Evolutionary conservation across 306 rosid genomes (phyloP).

Genomic region (Lathyrus tuberosus): DNA sequence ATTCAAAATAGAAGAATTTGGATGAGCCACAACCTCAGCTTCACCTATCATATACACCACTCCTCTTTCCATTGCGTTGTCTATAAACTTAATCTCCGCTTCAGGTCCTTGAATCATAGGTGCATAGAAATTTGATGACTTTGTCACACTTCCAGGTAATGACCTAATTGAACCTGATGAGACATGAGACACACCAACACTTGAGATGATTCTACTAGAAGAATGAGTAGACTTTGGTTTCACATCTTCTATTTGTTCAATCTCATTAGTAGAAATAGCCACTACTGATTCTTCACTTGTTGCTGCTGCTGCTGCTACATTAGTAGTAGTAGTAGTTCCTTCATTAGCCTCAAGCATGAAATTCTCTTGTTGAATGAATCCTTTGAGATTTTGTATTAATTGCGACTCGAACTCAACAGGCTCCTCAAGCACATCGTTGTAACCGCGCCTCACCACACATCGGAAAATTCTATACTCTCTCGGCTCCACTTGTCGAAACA

Average conservation of each 20-base stretch:
- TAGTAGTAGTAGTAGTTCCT: conserved; percentile 23
- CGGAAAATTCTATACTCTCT: conserved; percentile 63
- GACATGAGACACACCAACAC: background rate
- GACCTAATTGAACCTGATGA: conserved; percentile 41
- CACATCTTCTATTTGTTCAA: background rate
- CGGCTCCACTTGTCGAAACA: conserved; percentile 70
- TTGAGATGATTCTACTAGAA: conserved; percentile 38
- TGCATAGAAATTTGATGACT: conserved; percentile 32
- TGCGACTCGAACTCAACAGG: conserved; percentile 60
- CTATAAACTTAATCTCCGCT: conserved; percentile 58
- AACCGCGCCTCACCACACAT: conserved; percentile 82
- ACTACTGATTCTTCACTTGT: conserved; percentile 8
- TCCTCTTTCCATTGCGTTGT: conserved; percentile 60
- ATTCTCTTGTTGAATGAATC: conserved; percentile 50
- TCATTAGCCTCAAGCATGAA: conserved; percentile 37
- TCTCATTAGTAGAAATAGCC: background rate
- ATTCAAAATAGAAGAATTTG: conserved; percentile 65
- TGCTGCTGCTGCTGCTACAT: conserved; percentile 10
- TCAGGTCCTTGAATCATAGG: conserved; percentile 47
- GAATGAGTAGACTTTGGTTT: conserved; percentile 22
- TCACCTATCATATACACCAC: conserved; percentile 77
- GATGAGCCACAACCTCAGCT: conserved; percentile 69
- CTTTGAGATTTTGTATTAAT: conserved; percentile 60
- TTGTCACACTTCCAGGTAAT: background rate
- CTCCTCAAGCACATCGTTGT: conserved; percentile 56